These are phyloP conservation scores for Blastomyces gilchristii DNA, from an alignment of 2,329 filamentous ascomycete genomes.

Conservation along the genomic window DNA sequence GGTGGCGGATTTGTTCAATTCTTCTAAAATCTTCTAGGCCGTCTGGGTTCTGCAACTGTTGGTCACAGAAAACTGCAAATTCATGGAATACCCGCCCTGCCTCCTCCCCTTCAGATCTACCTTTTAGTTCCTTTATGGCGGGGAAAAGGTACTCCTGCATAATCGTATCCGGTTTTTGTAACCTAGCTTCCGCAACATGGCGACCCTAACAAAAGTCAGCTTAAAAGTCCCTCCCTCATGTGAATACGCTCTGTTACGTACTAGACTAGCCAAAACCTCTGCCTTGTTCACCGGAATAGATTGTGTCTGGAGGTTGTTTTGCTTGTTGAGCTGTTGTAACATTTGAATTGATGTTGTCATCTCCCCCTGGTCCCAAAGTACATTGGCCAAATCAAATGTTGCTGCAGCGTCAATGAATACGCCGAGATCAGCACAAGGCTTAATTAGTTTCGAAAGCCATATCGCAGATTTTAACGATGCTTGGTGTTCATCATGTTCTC, in stretches of 20 bases:
- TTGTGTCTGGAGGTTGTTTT: slow-evolving; percentile 55
- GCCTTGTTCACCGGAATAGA: slow-evolving; percentile 62
- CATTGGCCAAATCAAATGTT: slow-evolving; percentile 73
- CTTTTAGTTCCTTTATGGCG: slow-evolving; percentile 70
- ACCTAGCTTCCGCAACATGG: slow-evolving; percentile 75
- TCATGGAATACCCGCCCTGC: slow-evolving; percentile 87
- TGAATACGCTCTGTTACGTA: slow-evolving; percentile 25
- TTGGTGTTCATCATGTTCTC: slow-evolving; percentile 71
- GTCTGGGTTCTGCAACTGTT: slow-evolving; percentile 80
- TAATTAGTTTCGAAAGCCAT: slow-evolving; percentile 66
- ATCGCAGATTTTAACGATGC: slow-evolving; percentile 81
- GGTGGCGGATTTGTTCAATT: slow-evolving; percentile 65
- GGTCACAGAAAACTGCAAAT: slow-evolving; percentile 90
- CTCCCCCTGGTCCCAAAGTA: slow-evolving; percentile 90
- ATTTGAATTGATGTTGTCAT: slow-evolving; percentile 80
- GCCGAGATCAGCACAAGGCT: slow-evolving; percentile 57
- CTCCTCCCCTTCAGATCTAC: slow-evolving; percentile 55
- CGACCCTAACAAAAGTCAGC: slow-evolving; percentile 47
- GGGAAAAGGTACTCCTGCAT: slow-evolving; percentile 76
- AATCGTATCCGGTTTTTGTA: slow-evolving; percentile 86
- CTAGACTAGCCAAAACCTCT: slow-evolving; percentile 72
- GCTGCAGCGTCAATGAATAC: slow-evolving; percentile 67
- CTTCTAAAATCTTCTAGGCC: slow-evolving; percentile 74
- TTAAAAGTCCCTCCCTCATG: background rate
- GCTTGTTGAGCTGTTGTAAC: slow-evolving; percentile 61